phyloP scores from a whole-genome alignment of 2,329 filamentous ascomycete genomes.

The Lomentospora prolificans region DNA sequence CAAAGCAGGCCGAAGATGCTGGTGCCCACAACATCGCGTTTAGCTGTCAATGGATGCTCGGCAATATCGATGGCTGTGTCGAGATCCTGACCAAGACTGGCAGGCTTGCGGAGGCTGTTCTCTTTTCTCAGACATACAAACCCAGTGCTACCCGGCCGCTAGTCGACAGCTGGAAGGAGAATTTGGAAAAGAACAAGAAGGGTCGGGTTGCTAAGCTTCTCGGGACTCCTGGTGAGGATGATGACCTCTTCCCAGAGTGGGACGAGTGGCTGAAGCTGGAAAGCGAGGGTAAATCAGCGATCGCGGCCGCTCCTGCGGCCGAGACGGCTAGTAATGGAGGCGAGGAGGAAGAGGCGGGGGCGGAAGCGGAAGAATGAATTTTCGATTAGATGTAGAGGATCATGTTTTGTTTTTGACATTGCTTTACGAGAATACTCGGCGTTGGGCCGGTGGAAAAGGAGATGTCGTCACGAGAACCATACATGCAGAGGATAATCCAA shows the following conservation, averaged over 20 bases:
- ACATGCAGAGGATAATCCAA: constrained; percentile 4
- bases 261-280: constrained; percentile 80
- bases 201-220: constrained; percentile 74
- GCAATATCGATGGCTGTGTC: constrained; percentile 72
- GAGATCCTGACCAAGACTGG: constrained; percentile 71
- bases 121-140: constrained; percentile 94
- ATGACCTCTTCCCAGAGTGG: constrained; percentile 94
- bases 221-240: constrained; percentile 70
- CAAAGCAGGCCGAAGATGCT: constrained; percentile 62
- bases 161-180: constrained; percentile 72
- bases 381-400: neutral
- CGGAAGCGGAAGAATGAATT: constrained; percentile 9
- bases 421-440: neutral
- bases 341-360: constrained; percentile 15
- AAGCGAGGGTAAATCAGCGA: constrained; percentile 46
- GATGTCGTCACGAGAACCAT: constrained; percentile 1
- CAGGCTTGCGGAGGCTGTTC: constrained; percentile 72
- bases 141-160: constrained; percentile 62
- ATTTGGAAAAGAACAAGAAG: constrained; percentile 76
- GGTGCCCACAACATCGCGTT: constrained; percentile 91
- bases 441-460: constrained; percentile 4
- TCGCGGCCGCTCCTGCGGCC: constrained; percentile 7
- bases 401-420: neutral
- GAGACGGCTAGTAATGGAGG: constrained; percentile 3
- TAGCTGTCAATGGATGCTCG: constrained; percentile 77